phyloP scores from a whole-genome alignment of 768 basidiomycete species.

The Chiua virens region DNA sequence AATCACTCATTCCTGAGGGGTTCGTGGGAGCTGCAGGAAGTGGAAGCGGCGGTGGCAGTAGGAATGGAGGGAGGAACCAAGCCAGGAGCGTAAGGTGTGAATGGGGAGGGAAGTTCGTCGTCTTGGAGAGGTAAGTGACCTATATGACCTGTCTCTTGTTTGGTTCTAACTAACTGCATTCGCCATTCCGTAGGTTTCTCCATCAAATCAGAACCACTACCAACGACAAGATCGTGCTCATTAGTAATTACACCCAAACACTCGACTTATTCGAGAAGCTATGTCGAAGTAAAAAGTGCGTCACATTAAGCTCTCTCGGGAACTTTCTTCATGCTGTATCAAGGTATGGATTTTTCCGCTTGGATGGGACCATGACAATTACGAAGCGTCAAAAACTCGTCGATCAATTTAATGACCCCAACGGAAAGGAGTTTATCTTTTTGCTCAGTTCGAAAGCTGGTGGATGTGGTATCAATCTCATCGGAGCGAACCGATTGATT shows the following conservation, averaged over 20 bases:
- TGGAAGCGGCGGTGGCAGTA: conserved; percentile 30
- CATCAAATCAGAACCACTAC: conserved; percentile 79
- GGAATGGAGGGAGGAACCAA: conserved; percentile 42
- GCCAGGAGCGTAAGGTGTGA: conserved; percentile 59
- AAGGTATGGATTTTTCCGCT: conserved; percentile 86
- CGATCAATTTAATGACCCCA: conserved; percentile 93
- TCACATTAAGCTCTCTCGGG: neutral
- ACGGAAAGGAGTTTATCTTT: conserved; percentile 93
- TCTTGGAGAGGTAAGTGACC: conserved; percentile 75
- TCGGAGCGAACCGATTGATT: conserved; percentile 94
- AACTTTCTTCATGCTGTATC: neutral
- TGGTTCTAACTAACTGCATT: neutral
- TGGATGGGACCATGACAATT: conserved; percentile 95
- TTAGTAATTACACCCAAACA: conserved; percentile 96
- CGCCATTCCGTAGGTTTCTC: conserved; percentile 60
- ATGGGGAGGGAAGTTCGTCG: conserved; percentile 90
- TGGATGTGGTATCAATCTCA: conserved; percentile 95
- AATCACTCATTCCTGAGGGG: conserved; percentile 76
- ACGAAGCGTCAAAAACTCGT: conserved; percentile 93
- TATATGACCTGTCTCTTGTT: neutral
- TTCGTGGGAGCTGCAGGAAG: conserved; percentile 54
- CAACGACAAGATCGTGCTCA: conserved; percentile 93
- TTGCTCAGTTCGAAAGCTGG: conserved; percentile 94
- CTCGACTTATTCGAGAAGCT: conserved; percentile 91
- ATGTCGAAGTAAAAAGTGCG: conserved; percentile 80